Evolutionary conservation across 331 rosid genomes (phyloP), one percentile per base, ranked within the genome.

Genomic region (Phaseolus coccineus): DNA sequence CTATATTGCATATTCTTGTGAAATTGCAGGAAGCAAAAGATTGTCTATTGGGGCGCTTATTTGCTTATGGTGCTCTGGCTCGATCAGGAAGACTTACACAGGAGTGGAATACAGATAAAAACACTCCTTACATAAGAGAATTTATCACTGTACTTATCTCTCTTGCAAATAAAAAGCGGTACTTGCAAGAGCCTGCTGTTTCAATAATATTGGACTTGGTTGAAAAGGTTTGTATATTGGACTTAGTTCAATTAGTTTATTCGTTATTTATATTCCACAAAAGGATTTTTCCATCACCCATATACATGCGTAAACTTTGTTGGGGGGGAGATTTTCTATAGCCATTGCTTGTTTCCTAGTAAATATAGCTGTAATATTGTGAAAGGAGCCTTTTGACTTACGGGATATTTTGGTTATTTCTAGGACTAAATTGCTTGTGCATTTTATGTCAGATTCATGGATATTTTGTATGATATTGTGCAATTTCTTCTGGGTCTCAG

Each of bases 141-240:
- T 93, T 91, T 81, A 84, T 87, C 64, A 78, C 83, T 55, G 84
- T 58, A 67, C 78, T 96, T 39, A 81, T 90, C 30, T 75, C 93
- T 31, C 96, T 93, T 74, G 98, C 98, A 19, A 77, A 72, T 37
- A 93, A 88, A 79, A 96, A 93, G 87, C 90, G 93, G 52, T 96
- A 93, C 91, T 88, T 96, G 91, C 99, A 93, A 86, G 98, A 96
- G 77, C 97, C 99, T 48, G 90, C 83, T 19, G 92, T 93, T 73
- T 84, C 91, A 65, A 83, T 96, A 62, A 86, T 96, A 86, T 57
- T 90, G 51, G 90, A 91, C 77, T 82, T 89, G 85, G 78, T 90
- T 76, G 96, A 90, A 79, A 87, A 90, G 94, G 98, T 96, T 84
- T 78, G 81, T 77, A 67, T 61, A 14, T 52, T 48, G 48, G 51